These are phyloP conservation scores for Salicornia ramosissima DNA, from an alignment of 148 eudicot genomes.

Conservation along the genomic window DNA sequence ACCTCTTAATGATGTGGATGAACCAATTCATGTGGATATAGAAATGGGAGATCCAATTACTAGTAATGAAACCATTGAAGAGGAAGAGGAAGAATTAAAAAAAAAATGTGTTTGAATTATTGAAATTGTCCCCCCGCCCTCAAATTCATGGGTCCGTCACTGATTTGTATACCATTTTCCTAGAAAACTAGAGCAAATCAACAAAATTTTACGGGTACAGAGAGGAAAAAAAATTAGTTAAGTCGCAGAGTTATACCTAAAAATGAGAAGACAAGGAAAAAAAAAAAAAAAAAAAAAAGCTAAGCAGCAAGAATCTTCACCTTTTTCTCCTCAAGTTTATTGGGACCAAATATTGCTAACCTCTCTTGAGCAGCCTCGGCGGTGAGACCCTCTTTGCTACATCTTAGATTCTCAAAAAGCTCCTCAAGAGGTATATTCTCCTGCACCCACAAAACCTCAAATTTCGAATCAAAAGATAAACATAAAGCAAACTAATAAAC, in stretches of 20 bases:
- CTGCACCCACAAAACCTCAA: slow-evolving; percentile 41
- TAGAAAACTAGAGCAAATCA: too few species aligned
- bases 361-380: slow-evolving; percentile 78
- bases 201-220: too few species aligned
- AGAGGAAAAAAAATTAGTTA: neutral
- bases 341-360: slow-evolving; percentile 80
- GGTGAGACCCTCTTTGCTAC: slow-evolving; percentile 85
- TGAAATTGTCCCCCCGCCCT: too few species aligned
- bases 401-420: slow-evolving; percentile 94
- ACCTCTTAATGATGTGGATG: too few species aligned
- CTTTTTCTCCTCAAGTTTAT: slow-evolving; percentile 97
- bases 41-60: too few species aligned
- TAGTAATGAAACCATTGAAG: too few species aligned
- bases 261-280: neutral
- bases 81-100: too few species aligned
- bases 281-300: slow-evolving; percentile 1
- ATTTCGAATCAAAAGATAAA: slow-evolving; percentile 13
- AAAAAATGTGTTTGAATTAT: too few species aligned
- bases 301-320: slow-evolving; percentile 24
- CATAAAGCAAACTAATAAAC: too few species aligned
- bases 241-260: neutral
- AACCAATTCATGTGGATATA: too few species aligned
- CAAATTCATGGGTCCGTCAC: too few species aligned
- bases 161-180: too few species aligned
- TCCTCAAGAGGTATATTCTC: slow-evolving; percentile 94